phyloP scores from a whole-genome alignment of 1,139 yeast species.

The Magnusiomyces paraingens region DNA sequence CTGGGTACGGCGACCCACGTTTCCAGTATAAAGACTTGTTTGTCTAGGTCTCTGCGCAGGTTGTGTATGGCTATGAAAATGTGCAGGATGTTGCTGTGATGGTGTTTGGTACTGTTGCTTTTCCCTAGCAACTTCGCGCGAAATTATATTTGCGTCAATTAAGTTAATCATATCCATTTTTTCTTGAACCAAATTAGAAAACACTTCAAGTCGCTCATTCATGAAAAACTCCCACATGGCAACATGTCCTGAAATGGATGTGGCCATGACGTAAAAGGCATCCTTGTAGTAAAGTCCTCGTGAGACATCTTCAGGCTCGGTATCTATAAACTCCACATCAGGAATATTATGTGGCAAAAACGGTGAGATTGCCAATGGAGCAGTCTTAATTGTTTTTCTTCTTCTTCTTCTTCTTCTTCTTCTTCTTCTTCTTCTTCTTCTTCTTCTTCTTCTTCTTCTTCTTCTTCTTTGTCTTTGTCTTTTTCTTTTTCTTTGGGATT shows the following conservation, averaged over 20 bases:
- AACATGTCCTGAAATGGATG: slow-evolving; percentile 26
- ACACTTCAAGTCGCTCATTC: slow-evolving; percentile 9
- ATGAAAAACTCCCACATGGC: slow-evolving; percentile 26
- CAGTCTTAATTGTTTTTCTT: neutral
- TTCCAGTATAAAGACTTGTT: neutral
- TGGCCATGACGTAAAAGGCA: slow-evolving; percentile 22
- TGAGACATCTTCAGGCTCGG: slow-evolving; percentile 17
- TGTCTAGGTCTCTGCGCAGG: neutral
- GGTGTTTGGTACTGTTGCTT: neutral
- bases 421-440: neutral
- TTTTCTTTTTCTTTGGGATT: neutral
- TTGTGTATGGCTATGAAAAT: neutral
- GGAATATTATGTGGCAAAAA: slow-evolving; percentile 55
- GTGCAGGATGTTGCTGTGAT: neutral
- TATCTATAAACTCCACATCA: slow-evolving; percentile 41
- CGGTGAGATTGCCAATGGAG: slow-evolving; percentile 30
- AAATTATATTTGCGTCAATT: neutral
- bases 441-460: neutral
- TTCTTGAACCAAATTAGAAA: neutral
- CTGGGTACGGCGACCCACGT: neutral
- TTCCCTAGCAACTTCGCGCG: neutral
- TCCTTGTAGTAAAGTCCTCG: slow-evolving; percentile 13
- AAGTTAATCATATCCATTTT: neutral
- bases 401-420: neutral
- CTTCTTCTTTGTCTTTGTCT: neutral